Base-by-base conservation (phyloP, 306 rosid species). In the Prunus kanzakura region DNA sequence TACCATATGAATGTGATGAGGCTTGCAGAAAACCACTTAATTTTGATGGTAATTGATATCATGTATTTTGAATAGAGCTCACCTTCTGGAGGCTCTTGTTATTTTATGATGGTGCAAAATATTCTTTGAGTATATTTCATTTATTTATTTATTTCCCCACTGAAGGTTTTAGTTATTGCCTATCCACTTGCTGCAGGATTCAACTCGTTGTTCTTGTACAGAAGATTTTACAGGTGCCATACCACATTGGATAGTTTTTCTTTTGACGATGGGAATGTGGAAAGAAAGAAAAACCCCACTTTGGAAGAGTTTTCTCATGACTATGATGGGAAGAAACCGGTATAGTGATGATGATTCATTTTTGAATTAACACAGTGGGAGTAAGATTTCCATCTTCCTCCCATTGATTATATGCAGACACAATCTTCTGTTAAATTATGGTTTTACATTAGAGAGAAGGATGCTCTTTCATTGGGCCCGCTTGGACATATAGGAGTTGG, bases 321-420 rank as follows among this genome's bases (percentile, higher is more conserved):
- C 57, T 90, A 88, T 72, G 99, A 95, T 78, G 88, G 88, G 32
- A 95, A 90, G 85, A 89, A 90, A 87, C 99, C 97, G 89, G 97
- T 95, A 90, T 80, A 43, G n/a, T 64, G 71, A 67, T 70, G 38
- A 69, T 30, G 47, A 4, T 38, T 43, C 23, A 41, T 8, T 19
- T 73, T 51, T 66, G 0, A 22, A 29, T 50, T 49, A 4, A 30
- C 1, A 46, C 13, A 15, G 25, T n/a, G 25, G 55, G 22, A 3
- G 38, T 7, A 9, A 16, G 12, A 19, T 64, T 57, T 54, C 19
- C 13, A 75, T 23, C 20, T 62, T 70, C 60, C 12, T 46, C 43
- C 30, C 23, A 15, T 43, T 16, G 11, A 38, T 38, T 20, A 55
- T 56, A 18, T 56, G 19, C 9, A 10, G 3, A 2, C 49, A 70